phyloP scores from a whole-genome alignment of 2,329 filamentous ascomycete species.

The Domatiomyces globalis region DNA sequence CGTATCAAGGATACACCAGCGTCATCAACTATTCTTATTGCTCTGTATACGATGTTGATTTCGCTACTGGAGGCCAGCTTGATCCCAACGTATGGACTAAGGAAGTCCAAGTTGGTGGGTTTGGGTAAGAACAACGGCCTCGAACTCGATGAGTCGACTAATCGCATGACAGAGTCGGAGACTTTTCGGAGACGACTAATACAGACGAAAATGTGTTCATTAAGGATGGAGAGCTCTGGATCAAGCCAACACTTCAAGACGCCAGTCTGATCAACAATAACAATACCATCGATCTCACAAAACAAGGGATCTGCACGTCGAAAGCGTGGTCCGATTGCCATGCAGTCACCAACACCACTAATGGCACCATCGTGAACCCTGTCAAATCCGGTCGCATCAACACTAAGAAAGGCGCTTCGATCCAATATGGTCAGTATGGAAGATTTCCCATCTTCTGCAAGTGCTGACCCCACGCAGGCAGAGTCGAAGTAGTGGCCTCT shows the following conservation, averaged over 20 bases:
- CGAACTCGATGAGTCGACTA: not conserved
- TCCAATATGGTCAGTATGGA: constrained; percentile 50
- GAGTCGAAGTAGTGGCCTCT: constrained; percentile 65
- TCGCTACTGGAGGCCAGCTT: constrained; percentile 37
- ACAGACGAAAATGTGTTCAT: constrained; percentile 62
- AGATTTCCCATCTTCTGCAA: not conserved
- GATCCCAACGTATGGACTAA: constrained; percentile 49
- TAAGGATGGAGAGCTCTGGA: constrained; percentile 52
- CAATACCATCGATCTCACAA: constrained; percentile 52
- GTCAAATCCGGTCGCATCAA: constrained; percentile 65
- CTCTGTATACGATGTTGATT: constrained; percentile 52
- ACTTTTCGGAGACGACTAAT: constrained; percentile 64
- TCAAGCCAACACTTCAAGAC: constrained; percentile 68
- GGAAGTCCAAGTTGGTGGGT: constrained; percentile 43
- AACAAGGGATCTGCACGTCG: constrained; percentile 55
- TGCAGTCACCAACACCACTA: constrained; percentile 59
- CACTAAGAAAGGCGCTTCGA: constrained; percentile 53
- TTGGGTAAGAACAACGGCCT: constrained; percentile 39
- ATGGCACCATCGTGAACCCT: constrained; percentile 62
- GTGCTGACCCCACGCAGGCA: constrained; percentile 19
- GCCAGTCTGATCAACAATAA: constrained; percentile 49
- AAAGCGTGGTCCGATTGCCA: constrained; percentile 47
- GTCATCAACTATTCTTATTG: constrained; percentile 65
- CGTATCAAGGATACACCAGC: constrained; percentile 59
- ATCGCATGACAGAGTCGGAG: constrained; percentile 44